These are phyloP conservation scores for Fusarium sp. DNA, from an alignment of 2,329 filamentous ascomycete genomes.

Conservation along the genomic window DNA sequence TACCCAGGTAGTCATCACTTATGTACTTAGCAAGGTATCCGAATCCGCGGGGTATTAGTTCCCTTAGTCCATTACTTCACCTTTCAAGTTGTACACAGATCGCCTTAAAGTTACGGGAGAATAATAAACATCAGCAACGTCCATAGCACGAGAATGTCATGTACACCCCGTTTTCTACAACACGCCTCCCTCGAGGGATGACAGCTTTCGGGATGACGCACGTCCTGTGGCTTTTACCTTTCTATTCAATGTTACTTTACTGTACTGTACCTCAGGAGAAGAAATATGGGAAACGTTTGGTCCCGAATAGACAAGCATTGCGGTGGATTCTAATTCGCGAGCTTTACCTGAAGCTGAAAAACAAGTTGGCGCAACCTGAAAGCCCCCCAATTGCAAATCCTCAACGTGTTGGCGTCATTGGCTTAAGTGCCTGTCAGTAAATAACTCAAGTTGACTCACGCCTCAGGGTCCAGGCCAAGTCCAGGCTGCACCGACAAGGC, in stretches of 20 bases:
- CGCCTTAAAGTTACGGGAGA: background rate
- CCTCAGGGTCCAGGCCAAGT: constrained; percentile 27
- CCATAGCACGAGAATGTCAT: background rate
- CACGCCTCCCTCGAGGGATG: constrained; percentile 22
- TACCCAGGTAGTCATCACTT: too few species aligned
- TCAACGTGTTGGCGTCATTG: constrained; percentile 8
- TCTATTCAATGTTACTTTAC: background rate
- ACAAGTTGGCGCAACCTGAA: too few species aligned
- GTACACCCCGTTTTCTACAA: constrained; percentile 23
- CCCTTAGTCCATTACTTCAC: too few species aligned
- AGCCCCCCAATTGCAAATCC: too few species aligned
- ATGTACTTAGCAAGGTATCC: too few species aligned
- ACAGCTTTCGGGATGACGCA: constrained; percentile 38
- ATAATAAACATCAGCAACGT: background rate
- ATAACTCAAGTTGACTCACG: constrained; percentile 16
- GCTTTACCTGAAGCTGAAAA: constrained; percentile 6
- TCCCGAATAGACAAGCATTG: constrained; percentile 17
- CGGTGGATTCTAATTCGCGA: constrained; percentile 12
- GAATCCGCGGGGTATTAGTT: too few species aligned
- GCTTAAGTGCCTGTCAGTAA: constrained; percentile 6
- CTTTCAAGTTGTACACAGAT: background rate
- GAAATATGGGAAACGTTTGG: constrained; percentile 1
- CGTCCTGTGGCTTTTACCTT: constrained; percentile 19
- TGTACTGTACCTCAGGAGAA: background rate
- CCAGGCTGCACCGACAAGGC: constrained; percentile 3